Evolutionary conservation across 192 early-diverging fungal species (phyloP), one percentile per base, ranked within the genome.

Genomic region (Coemansia aciculifera): DNA sequence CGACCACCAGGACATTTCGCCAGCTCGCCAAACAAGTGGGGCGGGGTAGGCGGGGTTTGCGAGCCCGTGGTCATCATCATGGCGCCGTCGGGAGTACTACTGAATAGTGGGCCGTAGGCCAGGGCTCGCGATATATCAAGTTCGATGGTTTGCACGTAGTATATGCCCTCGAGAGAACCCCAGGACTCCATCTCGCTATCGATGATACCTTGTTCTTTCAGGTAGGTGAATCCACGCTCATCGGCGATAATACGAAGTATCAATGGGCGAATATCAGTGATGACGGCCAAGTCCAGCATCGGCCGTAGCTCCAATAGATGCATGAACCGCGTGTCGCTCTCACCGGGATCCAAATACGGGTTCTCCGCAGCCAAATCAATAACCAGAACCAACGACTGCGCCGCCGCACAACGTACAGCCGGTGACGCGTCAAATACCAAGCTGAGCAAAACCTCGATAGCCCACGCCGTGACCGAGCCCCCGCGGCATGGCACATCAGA

Each of bases 151-250:
- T 84, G 81, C 59, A 84, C 77, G 39, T 71, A 67, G 42, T 68
- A 77, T 24, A 84, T 79, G 6, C 81, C 81, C 65, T 84, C 81
- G 5, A 79, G 60, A 1, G 77, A 71, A 5, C 77, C 81, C 81
- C 81, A 84, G 13, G 77, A 68, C 21, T 79, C 77, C 81, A 84
- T 84, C 60, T 84, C 81, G 67, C 70, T 71, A 29, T 79, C 81
- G 0, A 84, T 71, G 0, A 84, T 62, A 7, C 77, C 81, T 36
- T 76, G 81, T 2, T 60, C 62, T 23, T 62, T 48, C 21, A 78
- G 63, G 23, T 73, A 84, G 38, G 70, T 57, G 27, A 73, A 84
- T 40, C 81, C 81, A 36, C 59, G 57, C 40, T 78, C 73, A 1
- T 74, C 78, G 19, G 69, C 70, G 17, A 79, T 62, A 5, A 84